These are phyloP conservation scores for Beauveria medogensis DNA, from an alignment of 2,329 filamentous ascomycete species.

Conservation along the genomic window DNA sequence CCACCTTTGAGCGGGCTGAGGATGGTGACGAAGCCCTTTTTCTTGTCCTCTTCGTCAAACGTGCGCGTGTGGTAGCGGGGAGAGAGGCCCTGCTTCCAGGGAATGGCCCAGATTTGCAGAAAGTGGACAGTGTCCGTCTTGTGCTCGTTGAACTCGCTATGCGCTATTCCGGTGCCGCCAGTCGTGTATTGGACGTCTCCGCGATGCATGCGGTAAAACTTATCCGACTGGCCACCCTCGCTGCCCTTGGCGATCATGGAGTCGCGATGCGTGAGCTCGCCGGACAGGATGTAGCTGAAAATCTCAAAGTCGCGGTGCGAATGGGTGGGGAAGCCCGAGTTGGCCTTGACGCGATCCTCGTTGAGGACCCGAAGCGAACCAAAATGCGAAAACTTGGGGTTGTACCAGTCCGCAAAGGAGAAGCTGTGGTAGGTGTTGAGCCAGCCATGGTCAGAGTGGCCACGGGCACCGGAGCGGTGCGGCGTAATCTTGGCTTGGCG, in stretches of 20 bases:
- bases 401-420: conserved; percentile 66
- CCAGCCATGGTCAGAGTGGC: conserved; percentile 79
- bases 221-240: conserved; percentile 50
- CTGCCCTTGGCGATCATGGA: conserved; percentile 67
- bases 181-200: conserved; percentile 88
- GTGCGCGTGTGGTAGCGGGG: conserved; percentile 70
- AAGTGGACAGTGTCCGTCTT: conserved; percentile 66
- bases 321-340: conserved; percentile 76
- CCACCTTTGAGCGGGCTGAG: conserved; percentile 67
- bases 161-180: conserved; percentile 72
- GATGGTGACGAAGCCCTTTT: conserved; percentile 62
- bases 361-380: conserved; percentile 79
- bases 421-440: conserved; percentile 83
- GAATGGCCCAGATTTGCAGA: conserved; percentile 80
- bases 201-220: conserved; percentile 63
- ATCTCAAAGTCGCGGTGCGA: conserved; percentile 83
- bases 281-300: conserved; percentile 78
- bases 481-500: conserved; percentile 64
- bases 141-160: conserved; percentile 78
- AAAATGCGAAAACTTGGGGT: conserved; percentile 59
- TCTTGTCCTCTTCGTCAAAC: conserved; percentile 67
- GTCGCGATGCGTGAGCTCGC: conserved; percentile 82
- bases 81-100: conserved; percentile 63
- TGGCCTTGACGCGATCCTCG: conserved; percentile 71
- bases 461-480: conserved; percentile 63